Percentiles rank a stretch among this genome's conserved stretches.
These are phyloP conservation scores for Penicillium sp. DNA, from an alignment of 2,329 filamentous ascomycete species.

Conservation along the genomic window DNA sequence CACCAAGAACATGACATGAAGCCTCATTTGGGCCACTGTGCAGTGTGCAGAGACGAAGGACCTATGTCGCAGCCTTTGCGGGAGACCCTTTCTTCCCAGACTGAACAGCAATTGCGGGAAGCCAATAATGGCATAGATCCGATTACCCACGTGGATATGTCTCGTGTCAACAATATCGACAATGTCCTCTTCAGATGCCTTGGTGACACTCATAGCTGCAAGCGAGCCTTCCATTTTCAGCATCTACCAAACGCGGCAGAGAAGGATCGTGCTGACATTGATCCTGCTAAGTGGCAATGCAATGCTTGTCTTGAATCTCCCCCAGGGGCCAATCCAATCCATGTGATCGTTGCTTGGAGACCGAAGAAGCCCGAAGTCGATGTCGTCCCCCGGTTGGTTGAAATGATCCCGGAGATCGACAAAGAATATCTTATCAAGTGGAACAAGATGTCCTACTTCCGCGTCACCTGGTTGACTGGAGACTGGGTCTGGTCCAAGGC, in stretches of 20 bases:
- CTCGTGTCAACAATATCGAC: conserved; percentile 69
- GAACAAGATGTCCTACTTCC: conserved; percentile 74
- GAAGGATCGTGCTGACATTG: conserved; percentile 36
- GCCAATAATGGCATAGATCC: conserved; percentile 79
- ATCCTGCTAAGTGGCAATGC: conserved; percentile 80
- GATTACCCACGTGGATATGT: conserved; percentile 59
- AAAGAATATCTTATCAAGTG: conserved; percentile 94
- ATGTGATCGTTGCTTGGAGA: conserved; percentile 84
- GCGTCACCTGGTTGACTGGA: conserved; percentile 82
- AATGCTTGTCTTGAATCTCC: conserved; percentile 67
- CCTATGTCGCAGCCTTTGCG: conserved; percentile 73
- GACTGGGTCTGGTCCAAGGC: conserved; percentile 80
- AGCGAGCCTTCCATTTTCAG: conserved; percentile 76
- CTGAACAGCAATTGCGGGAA: conserved; percentile 79
- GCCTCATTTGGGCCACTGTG: conserved; percentile 70
- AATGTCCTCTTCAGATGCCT: conserved; percentile 80
- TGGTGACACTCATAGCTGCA: conserved; percentile 56
- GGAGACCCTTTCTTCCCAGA: conserved; percentile 65
- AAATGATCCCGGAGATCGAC: conserved; percentile 67
- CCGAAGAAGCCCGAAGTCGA: conserved; percentile 61
- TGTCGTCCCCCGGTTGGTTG: conserved; percentile 37
- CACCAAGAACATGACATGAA: conserved; percentile 65
- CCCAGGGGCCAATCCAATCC: conserved; percentile 59
- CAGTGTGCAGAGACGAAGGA: conserved; percentile 65
- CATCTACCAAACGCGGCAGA: conserved; percentile 62